Conservation (phyloP, 2,329 filamentous ascomycete genomes). For the Colletotrichum tanaceti region DNA sequence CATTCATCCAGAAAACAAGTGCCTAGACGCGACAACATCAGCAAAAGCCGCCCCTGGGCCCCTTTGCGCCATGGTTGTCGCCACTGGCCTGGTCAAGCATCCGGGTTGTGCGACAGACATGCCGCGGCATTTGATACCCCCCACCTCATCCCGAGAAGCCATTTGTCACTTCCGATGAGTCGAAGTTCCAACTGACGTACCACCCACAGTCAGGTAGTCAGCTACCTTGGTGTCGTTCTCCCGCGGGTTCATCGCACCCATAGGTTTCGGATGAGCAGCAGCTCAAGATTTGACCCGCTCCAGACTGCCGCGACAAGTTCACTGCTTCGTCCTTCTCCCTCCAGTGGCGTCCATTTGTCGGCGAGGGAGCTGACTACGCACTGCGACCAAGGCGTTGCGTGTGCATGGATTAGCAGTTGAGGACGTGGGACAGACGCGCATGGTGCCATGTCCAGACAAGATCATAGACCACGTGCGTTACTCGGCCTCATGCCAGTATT, state of each 20-base stretch:
- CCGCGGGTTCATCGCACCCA: neutral
- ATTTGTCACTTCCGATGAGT: neutral
- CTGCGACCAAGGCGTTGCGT: neutral
- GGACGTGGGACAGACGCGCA: too few species aligned
- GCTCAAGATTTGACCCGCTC: too few species aligned
- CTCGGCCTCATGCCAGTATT: constrained; percentile 12
- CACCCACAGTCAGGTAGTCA: neutral
- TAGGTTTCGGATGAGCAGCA: neutral
- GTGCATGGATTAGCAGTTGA: neutral
- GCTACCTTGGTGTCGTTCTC: neutral
- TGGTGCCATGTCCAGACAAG: too few species aligned
- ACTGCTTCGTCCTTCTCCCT: neutral
- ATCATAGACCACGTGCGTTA: constrained; percentile 17
- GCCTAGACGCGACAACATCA: neutral
- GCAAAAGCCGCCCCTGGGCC: neutral
- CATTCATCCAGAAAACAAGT: neutral
- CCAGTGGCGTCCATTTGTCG: neutral
- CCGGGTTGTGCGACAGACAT: constrained; percentile 1
- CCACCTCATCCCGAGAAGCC: neutral
- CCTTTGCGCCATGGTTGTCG: neutral
- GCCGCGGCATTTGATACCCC: neutral
- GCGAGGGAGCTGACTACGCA: neutral
- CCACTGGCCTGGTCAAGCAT: neutral
- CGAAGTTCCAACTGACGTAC: neutral
- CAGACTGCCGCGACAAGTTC: neutral